A percentile compares a stretch with the other conserved stretches of the same genome.
Conservation (phyloP, 257 asterid genomes). For the Anisodus acutangulus region DNA sequence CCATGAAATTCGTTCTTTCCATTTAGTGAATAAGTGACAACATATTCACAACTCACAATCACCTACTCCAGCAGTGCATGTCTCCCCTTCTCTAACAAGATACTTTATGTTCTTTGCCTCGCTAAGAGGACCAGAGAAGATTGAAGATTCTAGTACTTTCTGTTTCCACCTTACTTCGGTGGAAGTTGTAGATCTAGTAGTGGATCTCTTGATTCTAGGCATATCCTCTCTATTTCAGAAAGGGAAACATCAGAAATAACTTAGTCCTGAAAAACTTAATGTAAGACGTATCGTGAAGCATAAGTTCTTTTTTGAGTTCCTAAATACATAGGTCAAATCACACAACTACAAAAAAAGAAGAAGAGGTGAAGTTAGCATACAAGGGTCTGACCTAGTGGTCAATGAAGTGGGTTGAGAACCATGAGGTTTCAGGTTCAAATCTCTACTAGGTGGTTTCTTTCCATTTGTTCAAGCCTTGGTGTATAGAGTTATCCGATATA, state of each 20-base stretch:
- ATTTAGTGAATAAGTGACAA: no score
- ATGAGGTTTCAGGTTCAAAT: no score
- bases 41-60: not conserved
- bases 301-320: not conserved
- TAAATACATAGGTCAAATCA: not conserved
- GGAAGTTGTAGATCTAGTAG: not conserved
- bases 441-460: no score
- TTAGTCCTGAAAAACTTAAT: not conserved
- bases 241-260: not conserved
- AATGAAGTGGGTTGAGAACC: no score
- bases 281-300: not conserved
- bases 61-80: conserved; percentile 2
- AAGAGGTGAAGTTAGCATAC: not conserved
- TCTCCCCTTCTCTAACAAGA: not conserved
- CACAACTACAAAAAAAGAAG: no score
- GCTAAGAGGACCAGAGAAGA: not conserved
- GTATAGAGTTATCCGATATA: no score
- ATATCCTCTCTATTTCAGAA: not conserved
- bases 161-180: not conserved
- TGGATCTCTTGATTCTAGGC: not conserved
- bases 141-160: not conserved
- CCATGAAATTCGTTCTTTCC: not conserved
- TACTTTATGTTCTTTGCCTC: not conserved
- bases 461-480: no score
- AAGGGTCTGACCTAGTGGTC: no score